A percentile compares a stretch with the other conserved stretches of the same genome.
These are phyloP conservation scores for Oryza australiensis DNA, from an alignment of 176 grass and related monocot genomes.

Conservation along the genomic window DNA sequence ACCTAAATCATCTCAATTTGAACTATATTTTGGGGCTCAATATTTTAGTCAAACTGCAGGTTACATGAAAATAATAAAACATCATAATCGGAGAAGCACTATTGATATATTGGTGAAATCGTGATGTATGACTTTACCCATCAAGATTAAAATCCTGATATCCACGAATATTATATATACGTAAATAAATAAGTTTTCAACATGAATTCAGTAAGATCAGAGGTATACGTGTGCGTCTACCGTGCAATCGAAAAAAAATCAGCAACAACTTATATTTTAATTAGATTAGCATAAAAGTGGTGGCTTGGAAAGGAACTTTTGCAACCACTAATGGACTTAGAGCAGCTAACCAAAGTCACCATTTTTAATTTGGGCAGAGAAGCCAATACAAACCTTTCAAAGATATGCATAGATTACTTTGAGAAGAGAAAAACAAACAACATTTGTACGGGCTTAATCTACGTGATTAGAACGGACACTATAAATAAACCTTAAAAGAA, in stretches of 20 bases:
- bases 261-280: neutral
- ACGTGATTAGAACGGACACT: conserved; percentile 13
- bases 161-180: too few species aligned
- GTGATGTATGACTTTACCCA: too few species aligned
- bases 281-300: neutral
- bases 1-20: neutral
- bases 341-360: neutral
- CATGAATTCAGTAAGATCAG: too few species aligned
- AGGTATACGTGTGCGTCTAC: too few species aligned
- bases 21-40: too few species aligned
- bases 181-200: too few species aligned
- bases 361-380: conserved; percentile 10
- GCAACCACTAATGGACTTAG: conserved; percentile 7
- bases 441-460: neutral
- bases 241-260: too few species aligned
- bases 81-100: neutral
- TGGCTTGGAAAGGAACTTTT: conserved; percentile 22
- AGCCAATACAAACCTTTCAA: conserved; percentile 18
- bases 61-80: neutral
- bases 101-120: too few species aligned
- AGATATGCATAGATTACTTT: conserved; percentile 3
- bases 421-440: neutral
- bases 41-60: neutral
- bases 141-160: too few species aligned
- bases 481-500: conserved; percentile 35